A percentile compares a stretch with the other conserved stretches of the same genome.
phyloP scores from a whole-genome alignment of 768 basidiomycete species.

The Arthromyces matolae region DNA sequence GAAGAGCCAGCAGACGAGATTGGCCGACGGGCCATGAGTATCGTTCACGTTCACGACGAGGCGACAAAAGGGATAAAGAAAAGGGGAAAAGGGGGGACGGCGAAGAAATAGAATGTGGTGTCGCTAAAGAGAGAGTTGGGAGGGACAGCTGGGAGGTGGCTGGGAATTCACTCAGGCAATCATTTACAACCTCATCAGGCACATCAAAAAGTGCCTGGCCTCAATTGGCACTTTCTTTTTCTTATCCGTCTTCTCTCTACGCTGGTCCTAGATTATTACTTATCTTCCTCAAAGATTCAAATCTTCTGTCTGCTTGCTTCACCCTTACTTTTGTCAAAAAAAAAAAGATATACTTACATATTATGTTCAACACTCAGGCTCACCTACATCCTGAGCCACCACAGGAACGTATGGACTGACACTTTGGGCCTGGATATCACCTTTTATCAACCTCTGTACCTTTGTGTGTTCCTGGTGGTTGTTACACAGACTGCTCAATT shows the following conservation, averaged over 20 bases:
- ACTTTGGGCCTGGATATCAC: not conserved
- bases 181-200: constrained; percentile 22
- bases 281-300: not conserved
- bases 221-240: constrained; percentile 14
- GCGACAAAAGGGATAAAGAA: too few relatives aligned
- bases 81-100: not conserved
- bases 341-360: too few relatives aligned
- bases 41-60: not conserved
- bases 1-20: constrained; percentile 16
- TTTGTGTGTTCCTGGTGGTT: constrained; percentile 12
- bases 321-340: not conserved
- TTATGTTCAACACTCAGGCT: not conserved
- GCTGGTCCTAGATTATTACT: constrained; percentile 8
- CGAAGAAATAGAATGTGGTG: constrained; percentile 16
- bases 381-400: not conserved
- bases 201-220: constrained; percentile 21
- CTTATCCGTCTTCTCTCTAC: constrained; percentile 6
- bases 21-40: constrained; percentile 18
- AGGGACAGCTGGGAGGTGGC: constrained; percentile 15
- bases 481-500: not conserved
- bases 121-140: constrained; percentile 18
- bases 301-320: not conserved
- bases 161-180: constrained; percentile 21
- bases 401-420: constrained; percentile 6
- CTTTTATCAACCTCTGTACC: constrained; percentile 2